phyloP scores from a whole-genome alignment of 305 asterid genomes.

The Fraxinus albicans region DNA sequence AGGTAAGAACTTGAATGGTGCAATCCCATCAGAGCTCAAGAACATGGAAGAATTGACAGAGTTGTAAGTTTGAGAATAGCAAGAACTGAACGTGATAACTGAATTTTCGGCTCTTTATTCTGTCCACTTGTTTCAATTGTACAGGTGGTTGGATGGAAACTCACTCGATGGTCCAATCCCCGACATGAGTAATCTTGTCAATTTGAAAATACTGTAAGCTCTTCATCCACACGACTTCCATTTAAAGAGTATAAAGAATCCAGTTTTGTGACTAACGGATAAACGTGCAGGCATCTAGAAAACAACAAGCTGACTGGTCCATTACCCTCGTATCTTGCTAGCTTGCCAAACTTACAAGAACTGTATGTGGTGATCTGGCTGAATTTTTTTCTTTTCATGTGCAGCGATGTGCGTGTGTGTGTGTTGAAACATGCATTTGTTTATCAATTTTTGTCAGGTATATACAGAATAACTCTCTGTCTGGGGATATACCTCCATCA shows the following conservation, averaged over 20 bases:
- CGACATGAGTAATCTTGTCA: slow-evolving; percentile 72
- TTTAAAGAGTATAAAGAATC: background rate
- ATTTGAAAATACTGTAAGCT: slow-evolving; percentile 75
- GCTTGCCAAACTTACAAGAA: slow-evolving; percentile 69
- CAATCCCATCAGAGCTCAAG: slow-evolving; percentile 63
- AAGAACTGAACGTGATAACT: slow-evolving; percentile 7
- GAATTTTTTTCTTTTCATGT: background rate
- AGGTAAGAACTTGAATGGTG: slow-evolving; percentile 67
- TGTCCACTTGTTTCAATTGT: slow-evolving; percentile 17
- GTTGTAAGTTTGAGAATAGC: slow-evolving; percentile 51
- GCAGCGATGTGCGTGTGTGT: background rate
- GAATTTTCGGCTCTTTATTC: background rate
- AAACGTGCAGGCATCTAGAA: slow-evolving; percentile 83
- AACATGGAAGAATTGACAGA: slow-evolving; percentile 80
- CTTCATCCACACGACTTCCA: background rate
- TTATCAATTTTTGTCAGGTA: slow-evolving; percentile 45
- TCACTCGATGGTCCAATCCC: slow-evolving; percentile 67
- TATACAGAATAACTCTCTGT: slow-evolving; percentile 77
- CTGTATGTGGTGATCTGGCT: slow-evolving; percentile 47
- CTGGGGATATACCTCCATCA: slow-evolving; percentile 69
- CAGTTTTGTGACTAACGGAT: slow-evolving; percentile 14
- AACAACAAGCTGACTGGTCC: slow-evolving; percentile 70
- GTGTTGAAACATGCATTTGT: background rate
- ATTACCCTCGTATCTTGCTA: slow-evolving; percentile 67
- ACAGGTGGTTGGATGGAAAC: slow-evolving; percentile 90